These are phyloP conservation scores for Stropharia rugosoannulata DNA, from an alignment of 768 basidiomycete genomes.

Conservation along the genomic window DNA sequence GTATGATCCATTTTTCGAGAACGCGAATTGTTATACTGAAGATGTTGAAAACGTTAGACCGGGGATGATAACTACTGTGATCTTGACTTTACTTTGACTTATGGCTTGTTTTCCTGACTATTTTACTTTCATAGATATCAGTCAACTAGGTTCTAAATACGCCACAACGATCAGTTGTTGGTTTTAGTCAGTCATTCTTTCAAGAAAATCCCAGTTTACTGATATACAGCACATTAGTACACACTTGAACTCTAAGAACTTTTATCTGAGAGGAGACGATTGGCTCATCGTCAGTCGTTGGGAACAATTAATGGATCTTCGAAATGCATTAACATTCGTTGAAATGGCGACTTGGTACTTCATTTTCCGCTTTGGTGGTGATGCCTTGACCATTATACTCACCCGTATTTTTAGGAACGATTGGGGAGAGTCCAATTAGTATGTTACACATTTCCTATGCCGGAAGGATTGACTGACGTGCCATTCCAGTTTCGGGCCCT, in stretches of 20 bases:
- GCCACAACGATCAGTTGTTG: constrained; percentile 46
- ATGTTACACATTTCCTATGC: constrained; percentile 8
- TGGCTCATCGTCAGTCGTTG: constrained; percentile 70
- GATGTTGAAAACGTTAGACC: constrained; percentile 23
- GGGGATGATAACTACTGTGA: constrained; percentile 50
- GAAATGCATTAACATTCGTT: constrained; percentile 51
- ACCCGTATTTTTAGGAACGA: constrained; percentile 50
- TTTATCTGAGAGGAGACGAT: constrained; percentile 62
- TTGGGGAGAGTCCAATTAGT: constrained; percentile 77
- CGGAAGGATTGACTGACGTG: not conserved
- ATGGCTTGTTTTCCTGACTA: not conserved
- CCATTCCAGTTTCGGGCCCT: constrained; percentile 48
- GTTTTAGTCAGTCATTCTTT: constrained; percentile 39
- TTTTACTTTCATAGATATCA: constrained; percentile 31
- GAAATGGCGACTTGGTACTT: constrained; percentile 70
- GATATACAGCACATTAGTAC: constrained; percentile 32
- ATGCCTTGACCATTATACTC: not conserved
- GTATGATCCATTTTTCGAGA: constrained; percentile 23
- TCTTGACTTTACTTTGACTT: not conserved
- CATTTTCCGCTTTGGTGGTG: not conserved
- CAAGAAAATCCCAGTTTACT: not conserved
- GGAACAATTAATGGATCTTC: constrained; percentile 64
- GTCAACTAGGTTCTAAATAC: constrained; percentile 41
- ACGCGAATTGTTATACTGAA: not conserved
- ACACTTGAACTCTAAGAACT: constrained; percentile 61